phyloP scores from a whole-genome alignment of 2,329 filamentous ascomycete species.

The Arthroderma sp. region DNA sequence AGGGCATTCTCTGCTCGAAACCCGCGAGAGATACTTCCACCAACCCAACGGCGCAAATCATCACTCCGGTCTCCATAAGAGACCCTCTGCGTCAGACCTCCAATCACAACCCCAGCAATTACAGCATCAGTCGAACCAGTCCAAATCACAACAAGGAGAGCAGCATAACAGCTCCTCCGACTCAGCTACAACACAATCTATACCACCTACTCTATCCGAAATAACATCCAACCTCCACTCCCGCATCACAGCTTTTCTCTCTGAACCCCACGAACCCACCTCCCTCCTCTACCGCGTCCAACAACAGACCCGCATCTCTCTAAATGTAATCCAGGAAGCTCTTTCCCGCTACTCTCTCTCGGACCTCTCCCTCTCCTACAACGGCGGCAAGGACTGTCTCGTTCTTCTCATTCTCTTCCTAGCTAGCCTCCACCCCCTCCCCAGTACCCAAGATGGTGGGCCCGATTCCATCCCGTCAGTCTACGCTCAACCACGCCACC shows the following conservation, averaged over 20 bases:
- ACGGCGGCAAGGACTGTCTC: conserved; percentile 95
- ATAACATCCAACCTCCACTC: conserved; percentile 52
- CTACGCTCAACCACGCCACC: conserved; percentile 74
- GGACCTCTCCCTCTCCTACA: conserved; percentile 83
- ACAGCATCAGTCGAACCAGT: too few relatives aligned
- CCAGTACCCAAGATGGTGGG: not conserved
- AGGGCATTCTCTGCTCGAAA: too few relatives aligned
- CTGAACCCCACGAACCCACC: conserved; percentile 42
- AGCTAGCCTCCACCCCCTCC: conserved; percentile 37
- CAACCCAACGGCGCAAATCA: too few relatives aligned
- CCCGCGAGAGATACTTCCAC: too few relatives aligned
- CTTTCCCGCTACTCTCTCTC: conserved; percentile 62
- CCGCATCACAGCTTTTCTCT: conserved; percentile 52
- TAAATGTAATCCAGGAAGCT: conserved; percentile 62
- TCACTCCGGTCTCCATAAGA: too few relatives aligned
- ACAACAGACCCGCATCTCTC: conserved; percentile 56
- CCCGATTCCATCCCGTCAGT: conserved; percentile 52
- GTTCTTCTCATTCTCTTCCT: conserved; percentile 82
- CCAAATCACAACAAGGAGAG: too few relatives aligned
- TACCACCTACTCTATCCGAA: conserved; percentile 35
- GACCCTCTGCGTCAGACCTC: too few relatives aligned
- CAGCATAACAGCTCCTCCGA: too few relatives aligned
- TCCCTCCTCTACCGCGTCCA: conserved; percentile 52
- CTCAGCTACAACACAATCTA: too few relatives aligned
- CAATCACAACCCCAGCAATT: too few relatives aligned